Evolutionary conservation across 495 filamentous ascomycete species (phyloP).

Genomic region (Podospora appendiculata): DNA sequence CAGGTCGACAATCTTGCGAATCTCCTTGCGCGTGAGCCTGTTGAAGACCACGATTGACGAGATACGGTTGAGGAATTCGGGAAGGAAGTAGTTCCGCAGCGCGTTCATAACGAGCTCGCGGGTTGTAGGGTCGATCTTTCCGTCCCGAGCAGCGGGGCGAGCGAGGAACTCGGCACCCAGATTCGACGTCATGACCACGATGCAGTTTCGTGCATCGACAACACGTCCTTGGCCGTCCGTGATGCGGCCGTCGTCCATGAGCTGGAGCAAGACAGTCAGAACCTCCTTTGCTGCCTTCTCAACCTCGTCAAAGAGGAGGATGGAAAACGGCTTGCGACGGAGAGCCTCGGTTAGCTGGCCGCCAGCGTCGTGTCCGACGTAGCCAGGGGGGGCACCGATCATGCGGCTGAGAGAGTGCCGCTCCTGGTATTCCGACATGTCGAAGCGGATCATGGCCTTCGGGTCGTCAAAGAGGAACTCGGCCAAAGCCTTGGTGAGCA

Average conservation of each 20-base stretch:
- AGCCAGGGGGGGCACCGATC: constrained; percentile 96
- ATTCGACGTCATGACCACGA: constrained; percentile 98
- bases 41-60: constrained; percentile 96
- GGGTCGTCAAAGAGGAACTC: constrained; percentile 98
- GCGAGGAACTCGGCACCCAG: constrained; percentile 90
- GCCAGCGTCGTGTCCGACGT: constrained; percentile 93
- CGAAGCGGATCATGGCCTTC: constrained; percentile 96
- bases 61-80: constrained; percentile 97
- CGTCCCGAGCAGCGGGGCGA: constrained; percentile 65
- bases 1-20: constrained; percentile 91
- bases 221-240: constrained; percentile 94
- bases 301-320: constrained; percentile 94
- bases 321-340: constrained; percentile 91
- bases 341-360: constrained; percentile 93
- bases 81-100: constrained; percentile 89
- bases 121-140: constrained; percentile 80
- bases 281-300: constrained; percentile 99
- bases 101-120: constrained; percentile 81
- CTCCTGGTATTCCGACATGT: constrained; percentile 99
- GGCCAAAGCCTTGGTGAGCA: constrained; percentile 91
- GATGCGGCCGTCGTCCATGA: constrained; percentile 98
- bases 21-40: constrained; percentile 79
- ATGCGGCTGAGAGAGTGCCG: constrained; percentile 92
- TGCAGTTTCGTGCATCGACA: constrained; percentile 93
- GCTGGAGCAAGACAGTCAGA: constrained; percentile 88